Base-by-base conservation (phyloP, 345 rosid genomes). In the Eucalyptus grandis region DNA sequence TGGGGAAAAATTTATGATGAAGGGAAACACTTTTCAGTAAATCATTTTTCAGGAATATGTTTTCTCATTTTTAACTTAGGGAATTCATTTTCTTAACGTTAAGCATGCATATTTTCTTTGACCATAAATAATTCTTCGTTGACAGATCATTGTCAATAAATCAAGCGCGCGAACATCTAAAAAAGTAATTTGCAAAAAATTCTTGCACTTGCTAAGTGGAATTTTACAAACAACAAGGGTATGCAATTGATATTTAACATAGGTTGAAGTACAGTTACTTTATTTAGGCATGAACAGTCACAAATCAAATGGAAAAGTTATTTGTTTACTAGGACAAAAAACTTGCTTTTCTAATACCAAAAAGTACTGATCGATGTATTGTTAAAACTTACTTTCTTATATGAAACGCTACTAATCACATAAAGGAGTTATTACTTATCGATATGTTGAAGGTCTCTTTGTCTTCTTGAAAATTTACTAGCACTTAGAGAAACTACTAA, bases 101-200 rank as follows among this genome's bases (percentile, higher is more conserved):
- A 62, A 62, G 34, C 31, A 62, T 62, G 16, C 19, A 65, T n/a
- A 15, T n/a, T 65, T n/a, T 65, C 19, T 65, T 65, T n/a, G 10
- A 65, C 21, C 37, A n/a, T 14, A 65, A 65, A 65, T 65, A 2
- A 8, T 65, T 65, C 17, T 65, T 65, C 5, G 3, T n/a, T 2
- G 11, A 14, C 5, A 30, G 0, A n/a, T 65, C 37, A n/a, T 14
- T 65, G 3, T 65, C 77, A 65, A 1, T 8, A 65, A n/a, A 65
- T 15, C 77, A 65, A n/a, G 12, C 3, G 0, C 17, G 1, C 0
- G 5, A 62, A 62, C 0, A 27, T 62, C 69, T 13, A 60, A 6
- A 60, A 60, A 60, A 65, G 19, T 65, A 65, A 14, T 14, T 65
- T 0, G 1, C 37, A n/a, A n/a, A 65, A 15, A n/a, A n/a, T n/a